These are phyloP conservation scores for Ophiocordyceps australis DNA, from an alignment of 2,329 filamentous ascomycete species.

Conservation along the genomic window DNA sequence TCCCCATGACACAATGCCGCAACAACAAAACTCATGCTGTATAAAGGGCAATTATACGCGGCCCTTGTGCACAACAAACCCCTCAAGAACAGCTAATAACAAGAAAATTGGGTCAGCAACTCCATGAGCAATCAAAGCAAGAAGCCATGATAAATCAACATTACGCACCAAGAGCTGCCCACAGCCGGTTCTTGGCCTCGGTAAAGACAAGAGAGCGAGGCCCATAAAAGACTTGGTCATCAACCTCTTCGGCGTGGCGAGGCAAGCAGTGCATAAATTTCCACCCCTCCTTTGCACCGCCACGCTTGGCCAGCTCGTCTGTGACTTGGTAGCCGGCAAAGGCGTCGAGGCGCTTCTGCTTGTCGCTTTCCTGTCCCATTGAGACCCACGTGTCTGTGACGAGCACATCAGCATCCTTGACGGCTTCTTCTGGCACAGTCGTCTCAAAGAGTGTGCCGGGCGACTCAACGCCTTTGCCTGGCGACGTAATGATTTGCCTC, in stretches of 20 bases:
- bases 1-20: too few species aligned
- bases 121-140: neutral
- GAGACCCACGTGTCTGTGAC: constrained; percentile 98
- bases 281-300: constrained; percentile 78
- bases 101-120: too few species aligned
- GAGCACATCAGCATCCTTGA: constrained; percentile 72
- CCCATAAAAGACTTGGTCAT: constrained; percentile 87
- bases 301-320: constrained; percentile 61
- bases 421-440: constrained; percentile 63
- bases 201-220: constrained; percentile 73
- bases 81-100: constrained; percentile 58
- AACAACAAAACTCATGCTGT: neutral
- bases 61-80: constrained; percentile 88
- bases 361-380: constrained; percentile 91
- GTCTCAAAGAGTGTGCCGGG: constrained; percentile 59
- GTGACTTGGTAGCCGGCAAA: constrained; percentile 91
- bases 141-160: neutral
- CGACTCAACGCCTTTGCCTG: constrained; percentile 34
- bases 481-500: constrained; percentile 49
- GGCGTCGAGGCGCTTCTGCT: constrained; percentile 54
- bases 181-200: constrained; percentile 88
- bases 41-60: constrained; percentile 28
- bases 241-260: constrained; percentile 80
- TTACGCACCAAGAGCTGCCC: constrained; percentile 60
- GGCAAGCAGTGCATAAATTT: constrained; percentile 98